Evolutionary conservation across 306 rosid species (phyloP), one percentile per base, ranked within the genome.

Genomic region (Calophaca sinica): DNA sequence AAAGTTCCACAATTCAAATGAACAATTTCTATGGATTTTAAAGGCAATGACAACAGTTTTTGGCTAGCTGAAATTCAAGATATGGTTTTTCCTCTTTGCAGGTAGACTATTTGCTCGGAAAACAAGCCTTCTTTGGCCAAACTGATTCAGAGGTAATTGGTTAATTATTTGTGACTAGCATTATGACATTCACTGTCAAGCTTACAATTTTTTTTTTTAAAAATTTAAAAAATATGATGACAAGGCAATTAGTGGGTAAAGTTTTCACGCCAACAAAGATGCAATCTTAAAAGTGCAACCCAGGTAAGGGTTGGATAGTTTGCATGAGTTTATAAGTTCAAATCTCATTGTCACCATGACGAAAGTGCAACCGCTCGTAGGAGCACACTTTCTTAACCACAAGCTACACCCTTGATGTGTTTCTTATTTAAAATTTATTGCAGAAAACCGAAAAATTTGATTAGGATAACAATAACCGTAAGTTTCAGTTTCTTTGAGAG

Each of bases 101-200:
- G 98, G 98, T 94, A 82, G 90, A 88, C 75, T 94, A 54, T 61
- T 86, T 94, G 91, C 91, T 94, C 4, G 98, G 98, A 26, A 94
- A 91, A 80, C 97, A 91, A 83, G 86, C 94, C 74, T 94, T 81
- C 90, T 85, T 31, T 42, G 98, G 98, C 32, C 84, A 87, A 86
- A 94, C 98, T 70, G 84, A 81, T 51, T 63, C 98, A 54, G 98
- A 94, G 98, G 98, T 94, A 88, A 84, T 28, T 70, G 4, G 57
- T 51, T 75, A 35, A 70, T 41, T 32, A 44, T 53, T 44, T 58
- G 5, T 32, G 6, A 61, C 38, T 15, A 12, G 51, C 49, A 31
- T 49, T 44, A 42, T 33, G 28, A 48, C 48, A 10, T 44, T 9
- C 2, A 42, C 2, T 41, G 49, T 70, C 78, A 32, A 46, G 13